A percentile compares a stretch with the other conserved stretches of the same genome.
Evolutionary conservation across 805 yeast species (phyloP).

Genomic region (Tanozyma kutaoensis): DNA sequence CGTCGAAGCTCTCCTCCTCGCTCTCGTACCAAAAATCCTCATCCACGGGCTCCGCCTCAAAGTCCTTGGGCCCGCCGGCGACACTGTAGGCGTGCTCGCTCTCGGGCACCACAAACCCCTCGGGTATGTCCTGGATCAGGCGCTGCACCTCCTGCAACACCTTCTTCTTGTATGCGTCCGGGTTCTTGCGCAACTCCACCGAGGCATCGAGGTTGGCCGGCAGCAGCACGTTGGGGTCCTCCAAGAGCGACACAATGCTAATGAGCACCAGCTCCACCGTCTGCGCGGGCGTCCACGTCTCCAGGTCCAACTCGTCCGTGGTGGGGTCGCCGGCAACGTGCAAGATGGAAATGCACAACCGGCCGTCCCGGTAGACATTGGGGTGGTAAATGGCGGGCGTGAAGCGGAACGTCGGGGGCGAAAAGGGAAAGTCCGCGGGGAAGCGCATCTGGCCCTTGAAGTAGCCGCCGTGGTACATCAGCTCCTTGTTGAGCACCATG

Average conservation of each 20-base stretch:
- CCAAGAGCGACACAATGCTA: slow-evolving; percentile 79
- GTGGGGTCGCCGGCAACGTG: slow-evolving; percentile 88
- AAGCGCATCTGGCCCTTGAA: slow-evolving; percentile 90
- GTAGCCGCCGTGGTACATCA: slow-evolving; percentile 89
- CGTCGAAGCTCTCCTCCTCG: slow-evolving; percentile 33
- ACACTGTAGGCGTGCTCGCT: slow-evolving; percentile 30
- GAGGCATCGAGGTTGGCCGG: slow-evolving; percentile 98
- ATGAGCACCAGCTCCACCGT: slow-evolving; percentile 85
- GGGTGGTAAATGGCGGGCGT: slow-evolving; percentile 93
- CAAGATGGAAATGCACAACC: slow-evolving; percentile 83
- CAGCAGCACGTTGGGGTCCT: slow-evolving; percentile 85
- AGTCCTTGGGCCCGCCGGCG: slow-evolving; percentile 22
- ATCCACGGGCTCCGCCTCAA: slow-evolving; percentile 47
- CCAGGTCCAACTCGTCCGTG: slow-evolving; percentile 83
- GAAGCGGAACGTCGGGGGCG: slow-evolving; percentile 88
- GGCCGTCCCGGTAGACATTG: slow-evolving; percentile 86
- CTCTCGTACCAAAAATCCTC: slow-evolving; percentile 77
- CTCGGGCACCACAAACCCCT: slow-evolving; percentile 72
- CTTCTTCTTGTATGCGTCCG: slow-evolving; percentile 59
- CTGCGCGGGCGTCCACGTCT: slow-evolving; percentile 91
- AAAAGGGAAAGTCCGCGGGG: slow-evolving; percentile 81
- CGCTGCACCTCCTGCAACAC: slow-evolving; percentile 74
- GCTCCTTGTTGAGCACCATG: slow-evolving; percentile 81
- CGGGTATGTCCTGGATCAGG: slow-evolving; percentile 77
- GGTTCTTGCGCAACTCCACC: slow-evolving; percentile 74